Base-by-base conservation (phyloP, 2,329 filamentous ascomycete species). In the Alternaria brassicicola region DNA sequence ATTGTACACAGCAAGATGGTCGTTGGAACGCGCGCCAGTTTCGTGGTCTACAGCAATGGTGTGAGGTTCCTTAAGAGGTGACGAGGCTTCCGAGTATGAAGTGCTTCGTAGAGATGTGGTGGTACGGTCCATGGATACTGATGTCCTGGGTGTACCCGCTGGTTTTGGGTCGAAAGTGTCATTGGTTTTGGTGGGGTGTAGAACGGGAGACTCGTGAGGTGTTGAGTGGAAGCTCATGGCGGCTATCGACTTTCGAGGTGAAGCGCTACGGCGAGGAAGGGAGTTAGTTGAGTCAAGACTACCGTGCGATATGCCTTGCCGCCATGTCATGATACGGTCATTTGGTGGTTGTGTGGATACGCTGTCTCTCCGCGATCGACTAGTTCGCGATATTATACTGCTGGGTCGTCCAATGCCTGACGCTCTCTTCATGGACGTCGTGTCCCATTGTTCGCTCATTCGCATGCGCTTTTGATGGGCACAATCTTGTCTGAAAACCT, bases 401-500 rank as follows among this genome's bases (percentile, higher is more conserved):
- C 83, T 83, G 6, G 76, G 74, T 31, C 77, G 71, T 6, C 76
- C 70, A 25, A 86, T 77, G 1, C 85, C 86, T 23, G 84, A 84
- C 41, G 91, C 78, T 67, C 87, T 88, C 63, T 87, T 88, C 7
- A 87, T 87, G 15, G 90, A 94, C 1, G 85, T 85, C 0, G 89
- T 87, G 66, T 97, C 92, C 89, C 89, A 94, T 54, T 93, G 91
- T 56, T 75, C 70, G 42, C 54, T 88, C 85, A 54, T 86, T 85
- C 70, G 67, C 17, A 71, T 47, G 19, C 94, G 88, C 77, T 96
- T 97, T 47, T 83, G 78, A 67, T 86, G 92, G 0, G 94, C 95
- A 73, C 94, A 97, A 74, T 99, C 95, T 76, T 98, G 94, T 19
- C 95, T 87, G 73, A 97, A 97, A 0, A 98, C 90, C 74, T 97